phyloP scores from a whole-genome alignment of 352 stramenopile genomes.

The Phytopythium litorale region DNA sequence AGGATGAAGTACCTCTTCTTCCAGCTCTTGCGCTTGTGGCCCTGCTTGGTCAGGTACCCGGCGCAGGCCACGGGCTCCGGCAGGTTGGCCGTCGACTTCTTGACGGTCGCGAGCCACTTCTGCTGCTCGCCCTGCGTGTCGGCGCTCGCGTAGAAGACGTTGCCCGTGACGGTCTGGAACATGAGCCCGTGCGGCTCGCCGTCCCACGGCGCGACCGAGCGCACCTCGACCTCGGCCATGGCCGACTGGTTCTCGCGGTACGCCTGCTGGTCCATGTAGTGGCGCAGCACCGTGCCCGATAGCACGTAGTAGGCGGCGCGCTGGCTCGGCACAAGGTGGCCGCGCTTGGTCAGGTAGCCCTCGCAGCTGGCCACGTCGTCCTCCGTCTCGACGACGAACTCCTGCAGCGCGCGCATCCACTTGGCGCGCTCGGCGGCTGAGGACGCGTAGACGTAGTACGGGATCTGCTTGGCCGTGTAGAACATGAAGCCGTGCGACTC shows the following conservation, averaged over 20 bases:
- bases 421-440: constrained; percentile 71
- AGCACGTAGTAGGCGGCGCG: constrained; percentile 86
- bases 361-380: constrained; percentile 70
- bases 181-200: constrained; percentile 80
- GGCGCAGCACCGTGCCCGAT: constrained; percentile 73
- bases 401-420: constrained; percentile 79
- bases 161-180: constrained; percentile 83
- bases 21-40: constrained; percentile 89
- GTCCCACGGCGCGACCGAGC: constrained; percentile 71
- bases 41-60: constrained; percentile 87
- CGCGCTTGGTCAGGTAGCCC: constrained; percentile 83
- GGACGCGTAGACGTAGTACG: constrained; percentile 87
- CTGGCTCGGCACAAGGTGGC: constrained; percentile 84
- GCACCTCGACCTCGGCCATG: constrained; percentile 82
- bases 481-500: constrained; percentile 90
- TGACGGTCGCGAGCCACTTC: constrained; percentile 77
- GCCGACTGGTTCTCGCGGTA: constrained; percentile 85
- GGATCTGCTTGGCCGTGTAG: constrained; percentile 86
- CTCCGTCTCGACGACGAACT: constrained; percentile 84
- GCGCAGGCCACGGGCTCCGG: constrained; percentile 77
- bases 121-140: constrained; percentile 76
- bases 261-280: constrained; percentile 79
- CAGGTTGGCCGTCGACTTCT: constrained; percentile 60
- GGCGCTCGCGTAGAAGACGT: constrained; percentile 81
- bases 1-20: constrained; percentile 90